A percentile compares a stretch with the other conserved stretches of the same genome.
phyloP scores from a whole-genome alignment of 1,284 basidiomycete species.

The Schizophyllum commune region DNA sequence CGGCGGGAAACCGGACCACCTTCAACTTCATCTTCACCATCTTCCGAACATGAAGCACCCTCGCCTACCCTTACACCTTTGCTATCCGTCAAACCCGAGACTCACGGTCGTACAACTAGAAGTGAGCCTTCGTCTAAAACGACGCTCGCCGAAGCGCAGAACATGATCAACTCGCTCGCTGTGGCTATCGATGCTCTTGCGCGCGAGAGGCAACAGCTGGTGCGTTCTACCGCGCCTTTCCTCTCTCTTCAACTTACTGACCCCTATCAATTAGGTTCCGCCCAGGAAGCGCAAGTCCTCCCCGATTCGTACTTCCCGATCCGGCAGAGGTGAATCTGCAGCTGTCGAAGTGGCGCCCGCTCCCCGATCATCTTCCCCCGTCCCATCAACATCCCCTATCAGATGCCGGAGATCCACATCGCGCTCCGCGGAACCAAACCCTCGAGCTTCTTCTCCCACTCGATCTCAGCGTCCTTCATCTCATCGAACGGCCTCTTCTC shows the following conservation, averaged over 20 bases:
- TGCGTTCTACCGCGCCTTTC: too few relatives aligned
- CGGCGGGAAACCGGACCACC: background rate
- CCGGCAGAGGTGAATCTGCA: background rate
- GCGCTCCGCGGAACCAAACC: background rate
- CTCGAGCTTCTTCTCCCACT: too few relatives aligned
- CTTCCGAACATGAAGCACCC: background rate
- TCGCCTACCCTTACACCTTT: background rate
- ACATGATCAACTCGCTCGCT: background rate
- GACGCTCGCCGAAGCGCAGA: background rate
- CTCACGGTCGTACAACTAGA: background rate
- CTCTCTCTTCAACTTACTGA: background rate
- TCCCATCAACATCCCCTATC: background rate
- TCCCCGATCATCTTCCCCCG: background rate
- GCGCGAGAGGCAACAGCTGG: background rate
- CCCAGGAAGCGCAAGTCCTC: background rate
- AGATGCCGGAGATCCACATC: background rate
- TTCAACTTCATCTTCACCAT: background rate
- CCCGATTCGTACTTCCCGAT: background rate
- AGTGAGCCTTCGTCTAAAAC: background rate
- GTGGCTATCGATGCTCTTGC: background rate
- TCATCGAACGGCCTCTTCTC: background rate
- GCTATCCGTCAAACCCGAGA: background rate
- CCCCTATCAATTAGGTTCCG: background rate
- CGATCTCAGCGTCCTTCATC: background rate
- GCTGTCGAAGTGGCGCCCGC: background rate